Evolutionary conservation across 2,329 filamentous ascomycete genomes (phyloP).

Genomic region (Diaporthe nobilis): DNA sequence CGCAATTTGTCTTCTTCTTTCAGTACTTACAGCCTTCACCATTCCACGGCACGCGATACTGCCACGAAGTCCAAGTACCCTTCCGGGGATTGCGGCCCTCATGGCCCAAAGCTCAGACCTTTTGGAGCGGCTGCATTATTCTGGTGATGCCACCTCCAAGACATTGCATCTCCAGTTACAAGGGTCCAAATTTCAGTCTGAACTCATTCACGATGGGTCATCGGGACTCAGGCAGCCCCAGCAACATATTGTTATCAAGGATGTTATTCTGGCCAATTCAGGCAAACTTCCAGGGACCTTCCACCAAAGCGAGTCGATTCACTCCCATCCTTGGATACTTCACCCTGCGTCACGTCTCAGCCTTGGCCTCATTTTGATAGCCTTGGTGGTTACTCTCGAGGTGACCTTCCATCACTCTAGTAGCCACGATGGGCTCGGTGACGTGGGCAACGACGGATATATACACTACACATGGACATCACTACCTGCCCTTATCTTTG

Average conservation of each 20-base stretch:
- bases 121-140: neutral
- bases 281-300: neutral
- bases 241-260: neutral
- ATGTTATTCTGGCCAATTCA: neutral
- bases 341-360: conserved; percentile 49
- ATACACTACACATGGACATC: conserved; percentile 54
- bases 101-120: neutral
- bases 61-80: neutral
- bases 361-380: conserved; percentile 47
- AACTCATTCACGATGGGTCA: neutral
- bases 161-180: neutral
- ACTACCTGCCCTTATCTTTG: conserved; percentile 44
- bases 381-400: conserved; percentile 53
- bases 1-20: neutral
- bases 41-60: neutral
- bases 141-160: neutral
- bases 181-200: neutral
- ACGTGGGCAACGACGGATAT: conserved; percentile 47
- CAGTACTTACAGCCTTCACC: neutral
- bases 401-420: conserved; percentile 51
- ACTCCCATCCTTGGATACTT: conserved; percentile 51
- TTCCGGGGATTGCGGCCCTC: neutral
- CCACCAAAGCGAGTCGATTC: conserved; percentile 37
- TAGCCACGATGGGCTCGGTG: conserved; percentile 49
- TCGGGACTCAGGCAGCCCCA: neutral